phyloP scores from a whole-genome alignment of 179 eudicot genomes.

The Patellifolia procumbens region DNA sequence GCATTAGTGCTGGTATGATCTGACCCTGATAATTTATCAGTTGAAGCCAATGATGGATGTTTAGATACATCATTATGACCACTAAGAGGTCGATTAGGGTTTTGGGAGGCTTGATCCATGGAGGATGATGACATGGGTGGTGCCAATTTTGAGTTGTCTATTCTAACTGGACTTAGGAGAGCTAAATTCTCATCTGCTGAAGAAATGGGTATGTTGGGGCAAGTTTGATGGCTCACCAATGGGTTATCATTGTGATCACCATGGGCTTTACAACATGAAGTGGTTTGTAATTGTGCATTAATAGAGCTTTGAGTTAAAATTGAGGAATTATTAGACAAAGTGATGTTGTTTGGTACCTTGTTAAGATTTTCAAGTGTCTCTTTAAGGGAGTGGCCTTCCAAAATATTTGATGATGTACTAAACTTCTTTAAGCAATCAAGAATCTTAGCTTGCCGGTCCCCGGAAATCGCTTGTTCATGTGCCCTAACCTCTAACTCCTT shows the following conservation, averaged over 20 bases:
- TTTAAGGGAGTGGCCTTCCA: conserved; percentile 19
- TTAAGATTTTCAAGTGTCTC: conserved; percentile 28
- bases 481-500: conserved; percentile 61
- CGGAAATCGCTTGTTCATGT: conserved; percentile 57
- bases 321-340: conserved; percentile 33
- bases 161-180: conserved; percentile 25
- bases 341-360: conserved; percentile 34
- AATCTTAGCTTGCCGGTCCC: conserved; percentile 63
- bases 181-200: conserved; percentile 23
- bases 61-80: background rate
- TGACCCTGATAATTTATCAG: conserved; percentile 11
- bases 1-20: conserved; percentile 33
- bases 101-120: conserved; percentile 24
- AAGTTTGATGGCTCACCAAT: conserved; percentile 20
- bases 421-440: conserved; percentile 60
- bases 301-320: conserved; percentile 36
- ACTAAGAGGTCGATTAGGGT: conserved; percentile 28
- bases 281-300: conserved; percentile 26
- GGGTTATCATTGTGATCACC: conserved; percentile 38
- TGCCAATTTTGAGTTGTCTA: conserved; percentile 24
- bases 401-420: conserved; percentile 34
- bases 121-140: conserved; percentile 23
- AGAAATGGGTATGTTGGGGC: conserved; percentile 33
- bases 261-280: conserved; percentile 28
- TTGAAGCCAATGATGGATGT: conserved; percentile 20